Base-by-base conservation (phyloP, 2,329 filamentous ascomycete species). In the Dactylellina haptotyla region DNA sequence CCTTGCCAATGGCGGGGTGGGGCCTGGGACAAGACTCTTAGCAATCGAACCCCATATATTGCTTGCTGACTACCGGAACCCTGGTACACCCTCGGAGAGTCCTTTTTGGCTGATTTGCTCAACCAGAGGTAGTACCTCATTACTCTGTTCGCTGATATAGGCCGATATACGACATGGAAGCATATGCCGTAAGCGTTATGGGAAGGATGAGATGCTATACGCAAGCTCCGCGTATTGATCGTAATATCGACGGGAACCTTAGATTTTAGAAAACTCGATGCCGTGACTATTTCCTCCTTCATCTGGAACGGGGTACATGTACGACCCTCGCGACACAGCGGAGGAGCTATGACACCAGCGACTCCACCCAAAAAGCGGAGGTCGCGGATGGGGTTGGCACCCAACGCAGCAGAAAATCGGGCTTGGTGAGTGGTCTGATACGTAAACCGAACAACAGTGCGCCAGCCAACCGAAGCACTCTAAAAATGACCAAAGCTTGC, bases 81-180 rank as follows among this genome's bases (percentile, higher is more conserved):
- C 66, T 71, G 66, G 66, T 71, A 71, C 66, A 48, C 58, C 51
- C 51, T 62, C 66, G 57, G 66, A 71, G 66, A 43, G 66, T 70
- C 66, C 66, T 71, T 71, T 71, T 71, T 71, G 66, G 66, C 66
- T 71, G 56, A 63, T 63, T 41, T 71, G 51, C 32, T 71, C 63
- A 58, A 71, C 66, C 58, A 63, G 58, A 64, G 58, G 58, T 71
- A 57, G 66, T 64, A 23, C 45, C 51, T 46, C 50, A n/a, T 56
- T 54, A 62, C 58, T 56, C 30, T 28, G 18, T 8, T 23, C 58
- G 37, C 10, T 41, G 50, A 14, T 71, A 71, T 63, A 62, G 64
- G 48, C 14, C 63, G 43, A 67, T 59, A 54, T 62, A 34, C 20
- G 37, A 54, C 34, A 39, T 23, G n/a, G n/a, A n/a, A n/a, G n/a